These are phyloP conservation scores for Jatropha podagrica DNA, from an alignment of 441 rosid species.

Conservation along the genomic window DNA sequence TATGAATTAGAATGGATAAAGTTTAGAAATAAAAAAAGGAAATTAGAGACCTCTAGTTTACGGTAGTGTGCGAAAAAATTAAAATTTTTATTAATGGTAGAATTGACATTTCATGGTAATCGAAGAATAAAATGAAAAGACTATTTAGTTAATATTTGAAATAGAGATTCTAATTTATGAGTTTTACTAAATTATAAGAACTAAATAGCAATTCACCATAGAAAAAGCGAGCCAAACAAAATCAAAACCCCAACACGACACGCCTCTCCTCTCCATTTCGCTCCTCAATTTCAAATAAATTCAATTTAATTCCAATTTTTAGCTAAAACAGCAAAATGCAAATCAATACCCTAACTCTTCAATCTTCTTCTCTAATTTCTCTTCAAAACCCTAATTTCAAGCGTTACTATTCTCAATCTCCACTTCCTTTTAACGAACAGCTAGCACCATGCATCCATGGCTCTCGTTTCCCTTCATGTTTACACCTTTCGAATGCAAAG, in stretches of 20 bases:
- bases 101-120: too few species aligned
- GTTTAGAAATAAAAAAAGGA: too few species aligned
- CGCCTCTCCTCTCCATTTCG: constrained; percentile 10
- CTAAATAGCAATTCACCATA: too few species aligned
- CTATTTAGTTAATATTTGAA: too few species aligned
- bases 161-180: too few species aligned
- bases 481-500: constrained; percentile 9
- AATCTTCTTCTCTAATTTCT: constrained; percentile 3
- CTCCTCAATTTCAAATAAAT: background rate
- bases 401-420: background rate
- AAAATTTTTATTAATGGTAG: too few species aligned
- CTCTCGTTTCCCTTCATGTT: background rate
- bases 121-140: too few species aligned
- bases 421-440: background rate
- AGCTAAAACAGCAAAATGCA: background rate
- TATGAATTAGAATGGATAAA: too few species aligned
- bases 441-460: background rate
- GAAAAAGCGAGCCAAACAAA: background rate
- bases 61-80: too few species aligned
- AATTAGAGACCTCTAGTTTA: too few species aligned
- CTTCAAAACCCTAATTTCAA: constrained; percentile 11
- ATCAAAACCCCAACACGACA: too few species aligned
- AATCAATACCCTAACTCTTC: constrained; percentile 15
- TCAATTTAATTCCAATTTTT: background rate
- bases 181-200: too few species aligned